These are phyloP conservation scores for Kitagawia praeruptora DNA, from an alignment of 129 eudicot species.

Conservation along the genomic window DNA sequence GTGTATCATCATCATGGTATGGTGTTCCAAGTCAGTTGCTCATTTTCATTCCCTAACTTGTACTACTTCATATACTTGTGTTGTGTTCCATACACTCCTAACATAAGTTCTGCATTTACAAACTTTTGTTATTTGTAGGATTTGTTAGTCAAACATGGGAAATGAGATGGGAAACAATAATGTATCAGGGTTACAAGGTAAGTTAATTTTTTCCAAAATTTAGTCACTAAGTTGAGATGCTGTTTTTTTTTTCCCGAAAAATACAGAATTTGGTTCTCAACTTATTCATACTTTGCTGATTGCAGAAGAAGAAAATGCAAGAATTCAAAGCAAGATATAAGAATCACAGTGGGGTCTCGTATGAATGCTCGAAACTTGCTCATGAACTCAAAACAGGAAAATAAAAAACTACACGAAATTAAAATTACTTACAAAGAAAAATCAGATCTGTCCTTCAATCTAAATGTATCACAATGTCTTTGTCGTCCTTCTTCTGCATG, in stretches of 20 bases:
- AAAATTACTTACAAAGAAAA: no score
- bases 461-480: no score
- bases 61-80: constrained; percentile 3
- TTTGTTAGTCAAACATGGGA: constrained; percentile 13
- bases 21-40: constrained; percentile 2
- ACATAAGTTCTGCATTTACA: background rate
- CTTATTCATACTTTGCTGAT: background rate
- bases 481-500: no score
- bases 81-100: background rate
- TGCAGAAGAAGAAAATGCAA: constrained; percentile 24
- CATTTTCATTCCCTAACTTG: background rate
- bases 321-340: no score
- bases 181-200: constrained; percentile 25
- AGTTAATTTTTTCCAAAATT: background rate
- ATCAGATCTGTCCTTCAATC: no score
- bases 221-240: background rate
- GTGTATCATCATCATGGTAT: constrained; percentile 28
- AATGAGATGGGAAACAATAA: constrained; percentile 26
- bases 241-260: background rate
- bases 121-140: constrained; percentile 12
- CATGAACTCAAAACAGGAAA: no score
- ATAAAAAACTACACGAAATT: no score
- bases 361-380: no score
- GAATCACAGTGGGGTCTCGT: no score
- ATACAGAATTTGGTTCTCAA: background rate